Evolutionary conservation across 768 basidiomycete species (phyloP).

Genomic region (Floccularia luteovirens): DNA sequence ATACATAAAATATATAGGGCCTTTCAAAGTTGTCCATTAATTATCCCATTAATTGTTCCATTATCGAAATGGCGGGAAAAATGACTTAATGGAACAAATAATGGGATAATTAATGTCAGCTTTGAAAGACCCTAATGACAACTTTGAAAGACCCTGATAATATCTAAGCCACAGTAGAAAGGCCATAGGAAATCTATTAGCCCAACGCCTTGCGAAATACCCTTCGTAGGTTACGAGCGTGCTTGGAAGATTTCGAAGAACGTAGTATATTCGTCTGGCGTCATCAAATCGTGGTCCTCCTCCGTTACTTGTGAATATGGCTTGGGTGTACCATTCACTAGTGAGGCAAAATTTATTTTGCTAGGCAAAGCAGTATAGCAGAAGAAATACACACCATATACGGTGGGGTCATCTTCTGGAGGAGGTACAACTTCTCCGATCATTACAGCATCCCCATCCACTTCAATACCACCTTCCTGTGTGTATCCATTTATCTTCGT

Average conservation of each 20-base stretch:
- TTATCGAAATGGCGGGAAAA: too few species aligned
- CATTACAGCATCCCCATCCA: constrained; percentile 13
- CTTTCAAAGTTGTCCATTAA: too few species aligned
- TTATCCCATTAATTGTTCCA: too few species aligned
- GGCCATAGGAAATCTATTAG: too few species aligned
- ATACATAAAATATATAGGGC: too few species aligned
- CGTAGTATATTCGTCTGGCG: constrained; percentile 83
- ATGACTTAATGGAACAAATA: too few species aligned
- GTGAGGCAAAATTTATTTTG: not conserved
- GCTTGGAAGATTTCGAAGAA: constrained; percentile 68
- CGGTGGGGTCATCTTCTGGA: constrained; percentile 47
- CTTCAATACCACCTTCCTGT: constrained; percentile 6
- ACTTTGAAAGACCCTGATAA: too few species aligned
- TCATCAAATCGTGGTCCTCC: constrained; percentile 90
- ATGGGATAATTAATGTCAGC: too few species aligned
- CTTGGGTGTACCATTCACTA: constrained; percentile 72
- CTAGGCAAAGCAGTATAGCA: not conserved
- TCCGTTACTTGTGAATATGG: constrained; percentile 80
- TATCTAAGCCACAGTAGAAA: too few species aligned
- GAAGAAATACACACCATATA: constrained; percentile 45
- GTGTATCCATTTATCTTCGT: constrained; percentile 9
- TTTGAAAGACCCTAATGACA: too few species aligned
- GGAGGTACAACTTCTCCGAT: constrained; percentile 12
- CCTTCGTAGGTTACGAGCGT: too few species aligned
- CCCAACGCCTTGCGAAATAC: too few species aligned